Base-by-base conservation (phyloP, 306 rosid genomes). In the Vigna trinervia region DNA sequence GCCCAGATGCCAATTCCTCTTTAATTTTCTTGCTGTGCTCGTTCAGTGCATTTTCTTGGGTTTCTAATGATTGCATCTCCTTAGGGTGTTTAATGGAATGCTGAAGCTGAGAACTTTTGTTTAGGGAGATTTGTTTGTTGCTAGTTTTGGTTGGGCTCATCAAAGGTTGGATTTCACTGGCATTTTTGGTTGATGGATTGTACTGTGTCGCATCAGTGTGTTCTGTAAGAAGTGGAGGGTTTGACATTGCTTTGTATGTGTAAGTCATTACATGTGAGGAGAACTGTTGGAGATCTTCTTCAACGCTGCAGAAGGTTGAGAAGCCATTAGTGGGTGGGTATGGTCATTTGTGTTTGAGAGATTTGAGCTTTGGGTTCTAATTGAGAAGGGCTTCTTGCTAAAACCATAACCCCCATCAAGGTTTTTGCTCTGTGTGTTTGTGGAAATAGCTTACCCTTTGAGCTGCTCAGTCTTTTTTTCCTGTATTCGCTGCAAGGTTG, bases 1-100 rank as follows among this genome's bases (percentile, higher is more conserved):
- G 54, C 82, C 86, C 90, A 81, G 75, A 47, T 81, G 67, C 50
- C 38, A 66, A 71, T 60, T 72, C 11, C 12, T 67, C 36, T 81
- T 73, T 19, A 17, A 28, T 43, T 59, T 67, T 62, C 50, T 45
- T 43, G 48, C 9, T 43, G 13, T 56, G 23, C 69, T 62, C 30
- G 36, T 28, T 32, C 43, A 30, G 12, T 36, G 19, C 56, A 51
- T 64, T 66, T 76, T 73, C 76, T 61, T 70, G 23, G 66, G 15
- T 73, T 81, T 51, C 34, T 13, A 5, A n/a, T 64, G 12, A 53
- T 58, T 80, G 10, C 17, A n/a, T 45, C 14, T 80, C 19, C 34
- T 57, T 30, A 54, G 47, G n/a, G 26, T 48, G 61, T 30, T 8
- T 32, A 17, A 20, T 66, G 39, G 50, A 10, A 12, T 71, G 14